phyloP scores from a whole-genome alignment of 1,284 basidiomycete species.

The Cutaneotrichosporon cavernicola region DNA sequence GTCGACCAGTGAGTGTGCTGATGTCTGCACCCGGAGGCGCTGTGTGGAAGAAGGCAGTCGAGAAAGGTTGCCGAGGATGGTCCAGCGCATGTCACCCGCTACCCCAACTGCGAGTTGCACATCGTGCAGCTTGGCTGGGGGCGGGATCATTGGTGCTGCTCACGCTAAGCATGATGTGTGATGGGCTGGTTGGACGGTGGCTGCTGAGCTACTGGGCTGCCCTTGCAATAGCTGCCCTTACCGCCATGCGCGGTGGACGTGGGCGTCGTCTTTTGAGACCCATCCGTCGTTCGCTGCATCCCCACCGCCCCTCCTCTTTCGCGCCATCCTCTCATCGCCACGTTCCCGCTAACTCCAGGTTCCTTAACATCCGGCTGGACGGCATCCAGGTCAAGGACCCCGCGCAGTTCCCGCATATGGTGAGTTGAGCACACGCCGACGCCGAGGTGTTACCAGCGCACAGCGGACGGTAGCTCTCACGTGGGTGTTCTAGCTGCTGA shows the following conservation, averaged over 20 bases:
- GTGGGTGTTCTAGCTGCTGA: conserved; percentile 3
- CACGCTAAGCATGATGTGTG: no score
- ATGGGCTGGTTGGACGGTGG: neutral
- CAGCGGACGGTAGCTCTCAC: neutral
- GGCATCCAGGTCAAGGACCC: conserved; percentile 91
- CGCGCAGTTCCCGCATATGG: conserved; percentile 95
- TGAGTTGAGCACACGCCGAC: conserved; percentile 50
- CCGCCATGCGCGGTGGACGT: neutral
- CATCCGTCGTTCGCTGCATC: neutral
- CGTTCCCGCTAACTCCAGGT: conserved; percentile 58
- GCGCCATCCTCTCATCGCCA: neutral
- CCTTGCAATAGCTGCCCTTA: neutral
- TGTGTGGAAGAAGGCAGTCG: neutral
- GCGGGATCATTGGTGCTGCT: no score
- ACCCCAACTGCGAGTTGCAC: no score
- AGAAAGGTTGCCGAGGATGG: neutral
- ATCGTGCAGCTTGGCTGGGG: no score
- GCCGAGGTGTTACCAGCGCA: neutral
- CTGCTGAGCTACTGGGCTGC: neutral
- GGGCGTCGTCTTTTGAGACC: neutral
- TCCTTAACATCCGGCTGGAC: conserved; percentile 95
- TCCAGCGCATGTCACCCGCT: no score
- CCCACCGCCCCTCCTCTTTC: neutral
- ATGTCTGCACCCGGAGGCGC: no score
- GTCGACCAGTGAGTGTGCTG: conserved; percentile 82